Percentiles rank a stretch among this genome's conserved stretches.
phyloP scores from a whole-genome alignment of 192 early-diverging fungal genomes.

The Geranomyces variabilis region DNA sequence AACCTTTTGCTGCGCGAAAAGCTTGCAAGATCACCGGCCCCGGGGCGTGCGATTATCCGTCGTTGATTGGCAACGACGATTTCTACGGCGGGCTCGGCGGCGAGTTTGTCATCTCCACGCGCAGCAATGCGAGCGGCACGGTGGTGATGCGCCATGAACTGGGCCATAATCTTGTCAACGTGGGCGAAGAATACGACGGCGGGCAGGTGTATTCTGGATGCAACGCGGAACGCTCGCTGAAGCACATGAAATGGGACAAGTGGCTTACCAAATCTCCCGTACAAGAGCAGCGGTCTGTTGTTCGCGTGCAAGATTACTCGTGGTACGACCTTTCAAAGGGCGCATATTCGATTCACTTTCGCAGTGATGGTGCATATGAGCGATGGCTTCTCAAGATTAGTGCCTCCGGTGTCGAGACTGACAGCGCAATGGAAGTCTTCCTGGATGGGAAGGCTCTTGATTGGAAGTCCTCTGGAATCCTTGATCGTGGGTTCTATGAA shows the following conservation, averaged over 20 bases:
- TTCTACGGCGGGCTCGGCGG: constrained; percentile 69
- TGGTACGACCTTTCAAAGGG: constrained; percentile 68
- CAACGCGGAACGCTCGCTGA: constrained; percentile 47
- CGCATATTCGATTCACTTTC: constrained; percentile 52
- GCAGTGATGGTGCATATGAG: constrained; percentile 51
- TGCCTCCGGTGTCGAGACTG: constrained; percentile 56
- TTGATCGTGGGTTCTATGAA: constrained; percentile 54
- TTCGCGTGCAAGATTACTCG: constrained; percentile 52
- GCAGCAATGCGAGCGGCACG: background rate
- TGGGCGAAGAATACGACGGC: constrained; percentile 51
- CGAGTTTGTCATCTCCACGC: constrained; percentile 65
- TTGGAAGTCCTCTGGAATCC: constrained; percentile 53
- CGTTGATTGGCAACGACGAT: constrained; percentile 61
- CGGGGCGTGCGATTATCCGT: constrained; percentile 62
- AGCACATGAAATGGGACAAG: constrained; percentile 59
- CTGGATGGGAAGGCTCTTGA: constrained; percentile 54
- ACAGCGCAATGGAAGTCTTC: constrained; percentile 45
- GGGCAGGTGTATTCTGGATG: constrained; percentile 55
- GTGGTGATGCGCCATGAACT: constrained; percentile 52
- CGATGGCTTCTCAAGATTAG: constrained; percentile 61
- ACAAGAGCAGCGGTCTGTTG: constrained; percentile 44
- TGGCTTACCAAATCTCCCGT: constrained; percentile 54
- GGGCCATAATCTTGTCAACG: constrained; percentile 48
- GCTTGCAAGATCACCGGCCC: constrained; percentile 55
- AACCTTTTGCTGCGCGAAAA: constrained; percentile 50